Percentiles rank a stretch among this genome's conserved stretches.
These are phyloP conservation scores for Mycothermus thermophilus DNA, from an alignment of 495 filamentous ascomycete genomes.

Conservation along the genomic window DNA sequence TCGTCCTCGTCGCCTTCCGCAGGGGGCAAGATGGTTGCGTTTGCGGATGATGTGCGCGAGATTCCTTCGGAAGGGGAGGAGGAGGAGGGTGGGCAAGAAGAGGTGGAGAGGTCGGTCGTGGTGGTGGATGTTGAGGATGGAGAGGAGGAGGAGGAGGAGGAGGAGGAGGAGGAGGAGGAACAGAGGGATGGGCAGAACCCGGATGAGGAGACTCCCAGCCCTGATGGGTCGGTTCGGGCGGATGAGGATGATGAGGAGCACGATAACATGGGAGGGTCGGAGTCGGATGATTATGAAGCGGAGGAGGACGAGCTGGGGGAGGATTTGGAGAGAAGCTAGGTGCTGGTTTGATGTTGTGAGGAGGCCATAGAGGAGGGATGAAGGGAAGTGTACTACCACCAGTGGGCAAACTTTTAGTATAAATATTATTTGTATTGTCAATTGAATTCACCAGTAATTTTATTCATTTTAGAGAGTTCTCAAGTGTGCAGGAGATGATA, in stretches of 20 bases:
- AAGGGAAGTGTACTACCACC: no score
- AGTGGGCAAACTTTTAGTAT: no score
- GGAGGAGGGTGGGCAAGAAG: no score
- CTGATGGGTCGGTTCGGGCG: conserved; percentile 3
- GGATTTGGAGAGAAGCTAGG: conserved; percentile 12
- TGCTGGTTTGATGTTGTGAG: no score
- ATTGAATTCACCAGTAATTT: no score
- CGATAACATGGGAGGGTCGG: no score
- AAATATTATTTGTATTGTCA: no score
- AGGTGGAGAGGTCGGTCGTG: no score
- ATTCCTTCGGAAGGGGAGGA: conserved; percentile 4
- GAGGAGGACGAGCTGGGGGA: conserved; percentile 30
- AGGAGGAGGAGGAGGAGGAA: conserved; percentile 5
- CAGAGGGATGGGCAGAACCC: conserved; percentile 1
- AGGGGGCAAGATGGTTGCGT: conserved; percentile 63
- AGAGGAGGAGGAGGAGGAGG: conserved; percentile 12
- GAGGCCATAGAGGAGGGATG: no score
- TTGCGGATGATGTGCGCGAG: conserved; percentile 41
- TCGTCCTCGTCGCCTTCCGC: conserved; percentile 34
- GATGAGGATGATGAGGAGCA: conserved; percentile 14
- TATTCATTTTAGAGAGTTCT: no score
- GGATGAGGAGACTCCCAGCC: conserved; percentile 7
- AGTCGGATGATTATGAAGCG: conserved; percentile 32
- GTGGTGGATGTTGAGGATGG: no score
- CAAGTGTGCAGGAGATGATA: no score